Evolutionary conservation across 306 rosid genomes (phyloP).

Genomic region (Gleditsia sinensis): DNA sequence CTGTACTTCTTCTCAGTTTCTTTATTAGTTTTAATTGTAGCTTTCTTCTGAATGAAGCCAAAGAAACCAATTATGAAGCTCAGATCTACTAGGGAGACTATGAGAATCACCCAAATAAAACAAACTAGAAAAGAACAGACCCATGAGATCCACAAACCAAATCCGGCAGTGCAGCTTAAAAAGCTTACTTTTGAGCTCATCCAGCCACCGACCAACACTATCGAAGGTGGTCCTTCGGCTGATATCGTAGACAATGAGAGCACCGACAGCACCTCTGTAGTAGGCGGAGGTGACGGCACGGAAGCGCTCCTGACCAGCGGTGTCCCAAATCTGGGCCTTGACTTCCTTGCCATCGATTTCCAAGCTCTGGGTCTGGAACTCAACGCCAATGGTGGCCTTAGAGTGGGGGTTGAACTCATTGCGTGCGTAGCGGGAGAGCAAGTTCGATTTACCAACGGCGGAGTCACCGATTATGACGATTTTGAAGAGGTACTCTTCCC

Average conservation of each 20-base stretch:
- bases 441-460: constrained; percentile 68
- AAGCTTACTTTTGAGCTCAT: constrained; percentile 69
- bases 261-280: constrained; percentile 74
- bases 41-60: constrained; percentile 27
- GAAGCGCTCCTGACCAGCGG: constrained; percentile 77
- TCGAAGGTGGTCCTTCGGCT: constrained; percentile 69
- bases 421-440: constrained; percentile 65
- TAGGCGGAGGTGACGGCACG: constrained; percentile 78
- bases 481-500: constrained; percentile 78
- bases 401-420: constrained; percentile 73
- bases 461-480: constrained; percentile 73
- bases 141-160: constrained; percentile 14
- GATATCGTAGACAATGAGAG: constrained; percentile 68
- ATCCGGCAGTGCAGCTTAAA: not conserved
- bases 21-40: not conserved
- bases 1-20: not conserved
- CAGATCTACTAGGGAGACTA: constrained; percentile 29
- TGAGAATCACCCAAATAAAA: constrained; percentile 20
- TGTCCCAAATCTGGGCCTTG: constrained; percentile 84
- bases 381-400: constrained; percentile 75
- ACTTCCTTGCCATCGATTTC: constrained; percentile 70
- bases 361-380: constrained; percentile 74
- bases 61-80: not conserved
- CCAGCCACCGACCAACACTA: constrained; percentile 75
- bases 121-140: not conserved